Conservation (phyloP, 2,329 filamentous ascomycete genomes). For the Acarospora socialis region DNA sequence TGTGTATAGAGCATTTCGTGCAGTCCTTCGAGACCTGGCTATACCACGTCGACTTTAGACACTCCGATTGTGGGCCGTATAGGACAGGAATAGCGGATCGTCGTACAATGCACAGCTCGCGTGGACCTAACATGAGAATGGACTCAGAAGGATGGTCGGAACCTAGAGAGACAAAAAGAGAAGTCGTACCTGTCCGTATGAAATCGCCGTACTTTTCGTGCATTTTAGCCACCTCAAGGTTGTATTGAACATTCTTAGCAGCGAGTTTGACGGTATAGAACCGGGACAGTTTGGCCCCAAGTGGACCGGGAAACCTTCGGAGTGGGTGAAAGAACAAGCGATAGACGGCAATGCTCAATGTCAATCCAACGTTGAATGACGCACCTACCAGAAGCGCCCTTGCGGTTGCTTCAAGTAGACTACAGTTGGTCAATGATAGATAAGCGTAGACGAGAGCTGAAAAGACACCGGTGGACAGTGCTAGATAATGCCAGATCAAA, state of each 20-base stretch:
- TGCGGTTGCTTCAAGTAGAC: no score
- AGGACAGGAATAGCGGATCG: conserved; percentile 4
- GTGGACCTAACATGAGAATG: conserved; percentile 8
- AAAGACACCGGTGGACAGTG: no score
- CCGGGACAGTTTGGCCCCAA: conserved; percentile 13
- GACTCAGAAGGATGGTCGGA: conserved; percentile 7
- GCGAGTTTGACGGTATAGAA: conserved; percentile 19
- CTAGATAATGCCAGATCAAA: no score
- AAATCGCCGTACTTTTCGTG: conserved; percentile 23
- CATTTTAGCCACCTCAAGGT: conserved; percentile 18
- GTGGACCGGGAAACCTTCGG: conserved; percentile 10
- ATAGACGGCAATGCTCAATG: no score
- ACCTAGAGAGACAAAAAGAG: no score
- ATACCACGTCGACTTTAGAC: conserved; percentile 7
- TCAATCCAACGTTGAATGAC: no score
- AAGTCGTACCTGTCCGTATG: conserved; percentile 21
- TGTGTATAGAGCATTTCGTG: not conserved
- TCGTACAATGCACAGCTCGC: conserved; percentile 6
- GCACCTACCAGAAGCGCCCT: no score
- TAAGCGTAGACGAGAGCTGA: no score
- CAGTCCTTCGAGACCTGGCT: conserved; percentile 6
- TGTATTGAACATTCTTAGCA: conserved; percentile 19
- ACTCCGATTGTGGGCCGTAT: conserved; percentile 3
- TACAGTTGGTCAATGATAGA: no score
- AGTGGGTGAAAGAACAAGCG: no score